Evolutionary conservation across 257 asterid genomes (phyloP).

Genomic region (Misopates orontium): DNA sequence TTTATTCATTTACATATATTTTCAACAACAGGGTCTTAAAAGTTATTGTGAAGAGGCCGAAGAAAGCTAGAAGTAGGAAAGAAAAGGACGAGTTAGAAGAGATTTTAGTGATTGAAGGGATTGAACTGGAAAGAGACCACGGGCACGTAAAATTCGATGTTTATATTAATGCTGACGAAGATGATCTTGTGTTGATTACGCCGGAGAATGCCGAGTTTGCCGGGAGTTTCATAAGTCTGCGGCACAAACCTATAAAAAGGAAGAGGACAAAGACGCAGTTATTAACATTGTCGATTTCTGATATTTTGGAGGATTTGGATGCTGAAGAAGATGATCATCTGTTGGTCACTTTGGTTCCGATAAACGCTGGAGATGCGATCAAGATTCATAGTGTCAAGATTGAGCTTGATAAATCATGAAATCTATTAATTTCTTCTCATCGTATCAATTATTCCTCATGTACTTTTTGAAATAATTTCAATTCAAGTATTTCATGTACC

Average conservation of each 20-base stretch:
- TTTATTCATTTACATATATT: no score
- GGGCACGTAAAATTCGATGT: constrained; percentile 26
- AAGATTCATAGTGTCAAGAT: neutral
- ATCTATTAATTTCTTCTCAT: no score
- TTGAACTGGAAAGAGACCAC: constrained; percentile 16
- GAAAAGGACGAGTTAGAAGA: constrained; percentile 19
- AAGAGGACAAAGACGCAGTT: neutral
- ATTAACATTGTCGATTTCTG: constrained; percentile 20
- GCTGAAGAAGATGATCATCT: constrained; percentile 32
- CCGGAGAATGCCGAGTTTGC: constrained; percentile 25
- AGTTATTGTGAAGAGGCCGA: constrained; percentile 5
- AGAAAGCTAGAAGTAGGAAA: constrained; percentile 3
- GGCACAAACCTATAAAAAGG: constrained; percentile 22
- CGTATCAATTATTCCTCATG: no score
- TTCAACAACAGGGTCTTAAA: neutral
- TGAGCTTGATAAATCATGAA: neutral
- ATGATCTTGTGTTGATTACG: constrained; percentile 3
- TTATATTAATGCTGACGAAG: constrained; percentile 29
- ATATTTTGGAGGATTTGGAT: constrained; percentile 26
- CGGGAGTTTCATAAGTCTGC: neutral
- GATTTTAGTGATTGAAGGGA: constrained; percentile 15
- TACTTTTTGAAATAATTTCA: no score
- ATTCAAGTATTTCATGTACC: no score
- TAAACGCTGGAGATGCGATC: neutral
- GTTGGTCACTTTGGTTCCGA: constrained; percentile 37